These are phyloP conservation scores for Halophytophthora polymorphica DNA, from an alignment of 352 stramenopile species.

Conservation along the genomic window DNA sequence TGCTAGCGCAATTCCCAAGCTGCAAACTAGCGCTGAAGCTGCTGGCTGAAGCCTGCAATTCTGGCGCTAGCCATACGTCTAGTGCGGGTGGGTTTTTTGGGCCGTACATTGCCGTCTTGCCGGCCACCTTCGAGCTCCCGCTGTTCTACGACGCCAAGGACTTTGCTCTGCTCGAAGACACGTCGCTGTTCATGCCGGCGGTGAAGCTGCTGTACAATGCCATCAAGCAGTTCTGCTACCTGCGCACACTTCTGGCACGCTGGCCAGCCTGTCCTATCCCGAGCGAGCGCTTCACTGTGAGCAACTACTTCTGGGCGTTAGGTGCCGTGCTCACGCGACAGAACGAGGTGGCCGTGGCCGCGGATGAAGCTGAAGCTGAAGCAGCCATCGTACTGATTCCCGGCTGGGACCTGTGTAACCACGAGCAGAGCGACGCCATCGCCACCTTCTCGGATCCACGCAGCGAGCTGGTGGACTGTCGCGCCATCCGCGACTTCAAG, in stretches of 20 bases:
- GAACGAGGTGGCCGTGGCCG: conserved; percentile 39
- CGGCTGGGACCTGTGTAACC: conserved; percentile 67
- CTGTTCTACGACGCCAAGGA: conserved; percentile 45
- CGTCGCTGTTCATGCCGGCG: conserved; percentile 32
- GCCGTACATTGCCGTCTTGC: conserved; percentile 46
- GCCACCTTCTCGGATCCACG: conserved; percentile 39
- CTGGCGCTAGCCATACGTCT: not conserved
- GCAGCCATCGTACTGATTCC: conserved; percentile 49
- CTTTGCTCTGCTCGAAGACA: conserved; percentile 39
- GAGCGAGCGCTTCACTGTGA: conserved; percentile 36
- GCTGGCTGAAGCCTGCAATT: conserved; percentile 26
- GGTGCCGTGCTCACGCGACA: conserved; percentile 59
- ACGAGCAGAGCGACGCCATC: conserved; percentile 41
- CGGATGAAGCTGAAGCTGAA: conserved; percentile 5
- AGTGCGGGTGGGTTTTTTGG: conserved; percentile 33
- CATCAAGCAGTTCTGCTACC: conserved; percentile 61
- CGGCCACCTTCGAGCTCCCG: conserved; percentile 40
- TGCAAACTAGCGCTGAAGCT: conserved; percentile 40
- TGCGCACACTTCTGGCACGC: conserved; percentile 24
- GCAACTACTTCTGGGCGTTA: conserved; percentile 56
- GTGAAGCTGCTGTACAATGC: conserved; percentile 54
- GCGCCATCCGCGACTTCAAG: conserved; percentile 36
- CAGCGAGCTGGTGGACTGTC: conserved; percentile 29
- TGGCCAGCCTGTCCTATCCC: conserved; percentile 25
- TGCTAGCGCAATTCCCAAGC: conserved; percentile 39